Percentiles rank a stretch among this genome's conserved stretches.
phyloP scores from a whole-genome alignment of 495 filamentous ascomycete genomes.

The Hypoxylon intermedium region DNA sequence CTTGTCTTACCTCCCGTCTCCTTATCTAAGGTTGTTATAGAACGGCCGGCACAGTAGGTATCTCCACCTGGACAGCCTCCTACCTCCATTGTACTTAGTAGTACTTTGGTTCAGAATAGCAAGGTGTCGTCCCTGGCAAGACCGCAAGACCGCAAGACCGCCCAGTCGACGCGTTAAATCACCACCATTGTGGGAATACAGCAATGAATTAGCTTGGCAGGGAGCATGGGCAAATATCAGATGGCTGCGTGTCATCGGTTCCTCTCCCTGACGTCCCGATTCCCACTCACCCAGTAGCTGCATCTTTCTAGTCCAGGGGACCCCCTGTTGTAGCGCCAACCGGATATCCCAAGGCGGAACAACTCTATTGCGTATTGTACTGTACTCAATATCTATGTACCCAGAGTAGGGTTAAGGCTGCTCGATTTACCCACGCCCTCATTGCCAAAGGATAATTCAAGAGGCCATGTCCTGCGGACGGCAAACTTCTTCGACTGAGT shows the following conservation, averaged over 20 bases:
- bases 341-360: constrained; percentile 29
- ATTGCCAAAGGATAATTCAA: constrained; percentile 32
- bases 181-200: constrained; percentile 16
- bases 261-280: constrained; percentile 36
- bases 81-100: neutral
- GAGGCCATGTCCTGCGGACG: constrained; percentile 14
- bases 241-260: constrained; percentile 40
- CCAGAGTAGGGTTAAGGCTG: constrained; percentile 28
- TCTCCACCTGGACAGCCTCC: constrained; percentile 7
- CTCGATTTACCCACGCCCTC: constrained; percentile 36
- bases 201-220: constrained; percentile 23
- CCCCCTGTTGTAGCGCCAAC: constrained; percentile 36
- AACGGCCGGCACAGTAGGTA: constrained; percentile 12
- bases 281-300: constrained; percentile 31
- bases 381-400: constrained; percentile 18
- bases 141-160: neutral
- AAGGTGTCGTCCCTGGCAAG: constrained; percentile 3
- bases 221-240: constrained; percentile 32
- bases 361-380: constrained; percentile 38
- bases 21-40: constrained; percentile 29
- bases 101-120: constrained; percentile 1
- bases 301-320: constrained; percentile 25
- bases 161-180: constrained; percentile 5
- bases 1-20: constrained; percentile 29
- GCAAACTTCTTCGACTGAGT: constrained; percentile 23